Percentiles rank a stretch among this genome's conserved stretches.
Conservation (phyloP, 1,139 yeast species). For the Candida sp. region DNA sequence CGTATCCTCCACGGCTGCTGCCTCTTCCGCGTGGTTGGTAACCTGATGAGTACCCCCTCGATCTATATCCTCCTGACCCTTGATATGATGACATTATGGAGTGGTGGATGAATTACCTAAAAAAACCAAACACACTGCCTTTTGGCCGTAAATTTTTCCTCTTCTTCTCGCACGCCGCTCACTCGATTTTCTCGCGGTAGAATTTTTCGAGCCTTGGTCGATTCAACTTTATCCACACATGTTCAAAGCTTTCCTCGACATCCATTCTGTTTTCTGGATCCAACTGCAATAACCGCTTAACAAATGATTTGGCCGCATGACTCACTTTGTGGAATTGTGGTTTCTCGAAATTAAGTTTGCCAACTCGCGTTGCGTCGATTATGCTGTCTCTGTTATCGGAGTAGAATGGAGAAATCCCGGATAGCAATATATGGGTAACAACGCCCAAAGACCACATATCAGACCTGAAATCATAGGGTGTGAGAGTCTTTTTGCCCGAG, state of each 20-base stretch:
- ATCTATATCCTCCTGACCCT: conserved; percentile 12
- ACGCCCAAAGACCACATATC: conserved; percentile 76
- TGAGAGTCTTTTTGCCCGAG: conserved; percentile 1
- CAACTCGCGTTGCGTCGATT: conserved; percentile 41
- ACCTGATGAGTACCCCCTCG: conserved; percentile 7
- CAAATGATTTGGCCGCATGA: conserved; percentile 45
- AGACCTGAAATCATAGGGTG: conserved; percentile 58
- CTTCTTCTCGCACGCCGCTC: background rate
- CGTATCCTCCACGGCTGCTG: conserved; percentile 2
- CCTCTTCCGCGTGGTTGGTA: conserved; percentile 2
- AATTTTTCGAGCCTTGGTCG: conserved; percentile 16
- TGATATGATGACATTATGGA: conserved; percentile 8
- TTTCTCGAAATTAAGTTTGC: conserved; percentile 41
- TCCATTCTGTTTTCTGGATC: conserved; percentile 38
- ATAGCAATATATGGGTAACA: conserved; percentile 54
- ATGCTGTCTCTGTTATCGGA: conserved; percentile 40
- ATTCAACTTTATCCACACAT: conserved; percentile 47
- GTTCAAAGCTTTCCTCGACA: conserved; percentile 32
- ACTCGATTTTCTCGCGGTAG: conserved; percentile 15
- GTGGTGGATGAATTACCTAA: background rate
- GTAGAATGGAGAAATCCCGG: conserved; percentile 68
- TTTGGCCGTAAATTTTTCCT: background rate
- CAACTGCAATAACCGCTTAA: conserved; percentile 39
- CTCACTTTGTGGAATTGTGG: conserved; percentile 47
- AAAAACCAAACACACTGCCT: background rate